phyloP scores from a whole-genome alignment of 2,329 filamentous ascomycete species.

The Aspergillus arachidicola region DNA sequence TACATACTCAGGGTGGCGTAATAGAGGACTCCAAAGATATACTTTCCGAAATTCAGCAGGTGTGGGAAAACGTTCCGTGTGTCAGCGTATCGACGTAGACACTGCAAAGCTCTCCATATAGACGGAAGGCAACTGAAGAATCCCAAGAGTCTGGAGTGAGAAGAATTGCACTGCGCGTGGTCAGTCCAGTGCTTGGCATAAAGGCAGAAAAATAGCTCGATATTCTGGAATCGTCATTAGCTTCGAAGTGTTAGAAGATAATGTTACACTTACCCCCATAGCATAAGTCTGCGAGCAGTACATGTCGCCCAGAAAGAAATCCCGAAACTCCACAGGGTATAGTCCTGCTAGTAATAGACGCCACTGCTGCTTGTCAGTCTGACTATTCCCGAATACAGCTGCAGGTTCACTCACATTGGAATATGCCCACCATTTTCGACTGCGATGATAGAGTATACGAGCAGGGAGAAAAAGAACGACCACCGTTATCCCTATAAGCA shows the following conservation, averaged over 20 bases:
- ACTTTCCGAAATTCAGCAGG: slow-evolving; percentile 89
- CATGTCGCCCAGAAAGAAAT: slow-evolving; percentile 97
- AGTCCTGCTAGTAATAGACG: slow-evolving; percentile 81
- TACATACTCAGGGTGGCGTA: slow-evolving; percentile 81
- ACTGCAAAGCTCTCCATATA: slow-evolving; percentile 89
- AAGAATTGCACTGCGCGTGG: slow-evolving; percentile 80
- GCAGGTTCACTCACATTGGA: slow-evolving; percentile 68
- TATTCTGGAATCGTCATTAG: slow-evolving; percentile 60
- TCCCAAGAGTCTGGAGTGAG: slow-evolving; percentile 77
- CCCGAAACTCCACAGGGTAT: slow-evolving; percentile 93
- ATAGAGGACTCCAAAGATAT: slow-evolving; percentile 78
- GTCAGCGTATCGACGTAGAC: slow-evolving; percentile 83
- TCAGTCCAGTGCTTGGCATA: slow-evolving; percentile 79
- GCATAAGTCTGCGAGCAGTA: slow-evolving; percentile 94
- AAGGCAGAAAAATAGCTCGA: slow-evolving; percentile 91
- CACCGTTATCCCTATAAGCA: slow-evolving; percentile 71
- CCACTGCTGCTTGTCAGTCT: slow-evolving; percentile 59
- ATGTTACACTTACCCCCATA: slow-evolving; percentile 66
- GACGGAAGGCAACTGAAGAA: slow-evolving; percentile 83
- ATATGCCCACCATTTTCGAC: slow-evolving; percentile 82
- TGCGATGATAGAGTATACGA: slow-evolving; percentile 72
- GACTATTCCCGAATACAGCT: background rate
- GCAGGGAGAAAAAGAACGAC: slow-evolving; percentile 75
- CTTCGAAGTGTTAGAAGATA: background rate
- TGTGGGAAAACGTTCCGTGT: slow-evolving; percentile 89